These are phyloP conservation scores for Vaccinium darrowii DNA, from an alignment of 148 eudicot species.

Conservation along the genomic window DNA sequence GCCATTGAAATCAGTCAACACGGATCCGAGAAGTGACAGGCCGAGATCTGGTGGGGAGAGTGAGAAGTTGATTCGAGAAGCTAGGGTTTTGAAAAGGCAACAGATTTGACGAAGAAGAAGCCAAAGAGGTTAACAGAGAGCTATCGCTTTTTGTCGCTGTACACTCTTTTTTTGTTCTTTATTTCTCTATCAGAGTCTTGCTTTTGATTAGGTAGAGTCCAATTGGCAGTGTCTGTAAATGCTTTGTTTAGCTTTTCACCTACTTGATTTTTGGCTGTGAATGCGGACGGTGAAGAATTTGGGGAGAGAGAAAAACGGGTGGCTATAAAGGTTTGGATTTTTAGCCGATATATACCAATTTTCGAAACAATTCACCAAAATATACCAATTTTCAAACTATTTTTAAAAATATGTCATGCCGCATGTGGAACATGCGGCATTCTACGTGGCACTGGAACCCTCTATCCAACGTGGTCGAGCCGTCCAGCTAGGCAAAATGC, in stretches of 20 bases:
- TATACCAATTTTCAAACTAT: no score
- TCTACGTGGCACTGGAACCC: no score
- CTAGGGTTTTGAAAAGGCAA: conserved; percentile 31
- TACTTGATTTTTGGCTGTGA: conserved; percentile 15
- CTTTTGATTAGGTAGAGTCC: conserved; percentile 39
- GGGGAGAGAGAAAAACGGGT: not conserved
- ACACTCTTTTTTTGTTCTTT: not conserved
- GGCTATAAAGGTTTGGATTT: not conserved
- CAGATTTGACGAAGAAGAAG: conserved; percentile 15
- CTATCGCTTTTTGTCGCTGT: conserved; percentile 9
- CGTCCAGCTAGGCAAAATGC: no score
- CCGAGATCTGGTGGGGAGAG: conserved; percentile 5
- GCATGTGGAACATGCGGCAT: no score
- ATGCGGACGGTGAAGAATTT: conserved; percentile 1
- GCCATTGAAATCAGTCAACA: conserved; percentile 17
- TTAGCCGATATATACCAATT: no score
- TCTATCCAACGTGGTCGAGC: no score
- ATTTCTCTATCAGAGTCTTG: not conserved
- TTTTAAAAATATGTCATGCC: no score
- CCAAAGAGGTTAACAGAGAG: conserved; percentile 7
- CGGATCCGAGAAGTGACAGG: conserved; percentile 4
- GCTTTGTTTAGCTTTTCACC: conserved; percentile 7
- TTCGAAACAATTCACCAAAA: no score
- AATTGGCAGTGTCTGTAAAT: not conserved
- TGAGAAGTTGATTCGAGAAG: not conserved